Conservation (phyloP, 768 basidiomycete genomes). For the Pleurotus giganteus region DNA sequence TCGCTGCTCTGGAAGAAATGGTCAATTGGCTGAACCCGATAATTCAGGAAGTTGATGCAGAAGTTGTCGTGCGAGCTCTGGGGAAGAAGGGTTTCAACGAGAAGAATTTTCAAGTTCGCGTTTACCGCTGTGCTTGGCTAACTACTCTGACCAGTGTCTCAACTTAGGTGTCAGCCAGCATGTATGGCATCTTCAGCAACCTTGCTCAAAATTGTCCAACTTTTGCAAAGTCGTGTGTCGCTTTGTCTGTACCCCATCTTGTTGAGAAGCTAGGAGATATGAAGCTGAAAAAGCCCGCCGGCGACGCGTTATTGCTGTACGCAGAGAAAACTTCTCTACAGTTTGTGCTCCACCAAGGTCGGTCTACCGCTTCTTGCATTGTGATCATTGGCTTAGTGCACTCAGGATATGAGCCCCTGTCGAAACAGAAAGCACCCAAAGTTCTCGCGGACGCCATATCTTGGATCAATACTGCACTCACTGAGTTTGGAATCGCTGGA, state of each 20-base stretch:
- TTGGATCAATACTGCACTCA: constrained; percentile 85
- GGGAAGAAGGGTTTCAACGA: constrained; percentile 97
- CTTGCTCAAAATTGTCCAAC: constrained; percentile 79
- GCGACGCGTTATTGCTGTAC: constrained; percentile 79
- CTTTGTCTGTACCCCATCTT: constrained; percentile 77
- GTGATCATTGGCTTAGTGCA: constrained; percentile 8
- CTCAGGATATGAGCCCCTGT: constrained; percentile 87
- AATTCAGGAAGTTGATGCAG: constrained; percentile 71
- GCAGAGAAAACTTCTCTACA: constrained; percentile 93
- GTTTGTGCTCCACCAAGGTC: constrained; percentile 92
- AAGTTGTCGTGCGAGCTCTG: constrained; percentile 83
- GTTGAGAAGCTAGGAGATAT: constrained; percentile 94
- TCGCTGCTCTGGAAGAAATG: constrained; percentile 88
- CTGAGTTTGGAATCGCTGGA: constrained; percentile 90
- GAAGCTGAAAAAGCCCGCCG: constrained; percentile 95
- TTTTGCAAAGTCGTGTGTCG: constrained; percentile 84
- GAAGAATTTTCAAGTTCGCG: constrained; percentile 91
- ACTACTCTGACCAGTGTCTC: constrained; percentile 6
- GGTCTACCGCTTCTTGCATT: constrained; percentile 15
- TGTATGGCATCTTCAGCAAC: constrained; percentile 73
- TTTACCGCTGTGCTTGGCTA: not conserved
- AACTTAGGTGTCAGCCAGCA: constrained; percentile 80
- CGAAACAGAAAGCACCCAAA: constrained; percentile 97
- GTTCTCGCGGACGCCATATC: constrained; percentile 86
- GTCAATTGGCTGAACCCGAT: constrained; percentile 74